A percentile compares a stretch with the other conserved stretches of the same genome.
Conservation (phyloP, 768 basidiomycete genomes). For the Dentipellis fragilis region DNA sequence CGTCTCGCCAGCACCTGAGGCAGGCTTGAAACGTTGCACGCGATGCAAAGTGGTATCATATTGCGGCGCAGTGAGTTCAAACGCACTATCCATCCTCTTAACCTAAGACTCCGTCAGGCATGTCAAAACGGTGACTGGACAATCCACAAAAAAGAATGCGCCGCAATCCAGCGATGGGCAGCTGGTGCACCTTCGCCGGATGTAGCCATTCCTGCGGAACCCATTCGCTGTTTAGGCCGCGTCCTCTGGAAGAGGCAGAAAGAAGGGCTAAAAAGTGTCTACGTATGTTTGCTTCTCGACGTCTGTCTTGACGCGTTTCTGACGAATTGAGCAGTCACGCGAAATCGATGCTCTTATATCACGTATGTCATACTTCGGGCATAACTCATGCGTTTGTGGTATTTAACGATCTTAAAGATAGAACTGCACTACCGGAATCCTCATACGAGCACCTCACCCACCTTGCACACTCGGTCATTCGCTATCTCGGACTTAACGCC, state of each 20-base stretch:
- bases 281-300: slow-evolving; percentile 35
- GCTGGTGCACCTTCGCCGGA: slow-evolving; percentile 37
- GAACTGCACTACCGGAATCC: slow-evolving; percentile 37
- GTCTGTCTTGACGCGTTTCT: neutral
- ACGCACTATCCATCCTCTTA: neutral
- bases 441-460: slow-evolving; percentile 51
- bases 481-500: slow-evolving; percentile 53
- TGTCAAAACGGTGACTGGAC: slow-evolving; percentile 73
- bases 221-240: slow-evolving; percentile 68
- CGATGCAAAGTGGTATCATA: slow-evolving; percentile 65
- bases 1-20: slow-evolving; percentile 26
- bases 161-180: slow-evolving; percentile 51
- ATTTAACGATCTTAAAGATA: slow-evolving; percentile 31
- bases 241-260: slow-evolving; percentile 59
- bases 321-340: slow-evolving; percentile 32
- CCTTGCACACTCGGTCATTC: slow-evolving; percentile 65
- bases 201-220: slow-evolving; percentile 57
- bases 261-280: slow-evolving; percentile 39
- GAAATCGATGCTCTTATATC: slow-evolving; percentile 68
- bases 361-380: slow-evolving; percentile 38
- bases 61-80: slow-evolving; percentile 48
- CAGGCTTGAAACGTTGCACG: slow-evolving; percentile 58
- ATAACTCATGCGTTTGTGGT: neutral
- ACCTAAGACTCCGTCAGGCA: slow-evolving; percentile 24
- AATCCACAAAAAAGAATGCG: slow-evolving; percentile 72